Base-by-base conservation (phyloP, 164 flowering plant species). In the Annona cherimola region DNA sequence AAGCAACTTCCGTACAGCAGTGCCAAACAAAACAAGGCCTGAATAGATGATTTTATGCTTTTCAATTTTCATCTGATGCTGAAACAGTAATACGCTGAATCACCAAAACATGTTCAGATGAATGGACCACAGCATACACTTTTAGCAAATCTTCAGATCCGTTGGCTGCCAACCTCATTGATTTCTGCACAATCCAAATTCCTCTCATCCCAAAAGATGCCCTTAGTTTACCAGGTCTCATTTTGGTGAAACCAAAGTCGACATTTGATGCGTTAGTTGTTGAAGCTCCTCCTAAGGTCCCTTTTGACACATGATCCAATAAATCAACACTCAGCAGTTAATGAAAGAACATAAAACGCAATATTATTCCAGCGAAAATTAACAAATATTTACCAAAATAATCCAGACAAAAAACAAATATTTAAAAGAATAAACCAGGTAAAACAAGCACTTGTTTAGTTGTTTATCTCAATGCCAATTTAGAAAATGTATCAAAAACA, bases 241-340 rank as follows among this genome's bases (percentile, higher is more conserved):
- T 69, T 75, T 76, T 79, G 16, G 73, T 57, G 69, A 69, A 69
- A 50, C 70, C 72, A 12, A 69, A 74, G 68, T 77, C 57, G 65
- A 77, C 74, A 74, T 67, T 82, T 40, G 79, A 75, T 9, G 80
- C 4, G 65, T 82, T 82, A 42, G 82, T 26, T 76, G 73, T 75
- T 72, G 84, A 69, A 75, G 78, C 80, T 72, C 77, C 76, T 69
- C 88, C 87, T 66, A 88, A 68, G 71, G 83, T 80, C 80, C 87
- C 95, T 26, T 26, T 26, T 87, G 87, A 73, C 79, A 79, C 42
- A 74, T 71, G 46, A 55, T 66, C n/a, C 62, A 69, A 65, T 2
- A 45, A 5, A 61, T 42, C 43, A 63, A 64, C 18, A 64, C 67
- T 12, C 57, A 7, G 57, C 35, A 26, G 35, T 26, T 26, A 26